Base-by-base conservation (phyloP, 2,329 filamentous ascomycete genomes). In the Celoporthe dispersa region DNA sequence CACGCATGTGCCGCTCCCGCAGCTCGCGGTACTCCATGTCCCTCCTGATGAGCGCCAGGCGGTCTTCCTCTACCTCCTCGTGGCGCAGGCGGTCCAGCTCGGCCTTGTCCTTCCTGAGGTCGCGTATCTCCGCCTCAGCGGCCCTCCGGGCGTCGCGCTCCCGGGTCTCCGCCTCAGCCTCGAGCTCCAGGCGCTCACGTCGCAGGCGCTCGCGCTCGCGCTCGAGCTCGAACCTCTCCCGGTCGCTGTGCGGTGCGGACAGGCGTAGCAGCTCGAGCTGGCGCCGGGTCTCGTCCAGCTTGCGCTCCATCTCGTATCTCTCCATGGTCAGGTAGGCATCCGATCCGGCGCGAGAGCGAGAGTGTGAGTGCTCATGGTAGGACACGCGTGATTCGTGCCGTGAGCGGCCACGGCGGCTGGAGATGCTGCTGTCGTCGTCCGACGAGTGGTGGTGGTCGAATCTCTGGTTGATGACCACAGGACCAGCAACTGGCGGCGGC, bases 401-500 rank as follows among this genome's bases (percentile, higher is more conserved):
- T 41, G 74, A 75, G 48, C 76, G 76, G 65, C 80, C 66, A 69
- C 78, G 77, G 68, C 76, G 75, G 44, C 78, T 78, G 39, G 81
- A 72, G 3, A 75, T 78, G 37, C 81, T 74, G 9, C 74, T 78
- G 2, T 81, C 81, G 22, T 82, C 80, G 48, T 85, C 84, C 6
- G 81, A 85, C 28, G 83, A 84, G 11, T 76, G 79, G 74, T 76
- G 75, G 55, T 76, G 72, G 69, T 81, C 77, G 69, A 87, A 84
- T 69, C 81, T 81, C 76, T 88, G 89, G 75, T 88, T 87, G 76
- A 89, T 88, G 66, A 89, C 84, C 63, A 89, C 81, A 0, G 86
- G 85, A 6, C 77, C 73, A 22, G 80, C 78, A 25, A 75, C 78
- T 12, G 76, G 77, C 8, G 79, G 75, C 44, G 74, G 76, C 37